These are phyloP conservation scores for Diaporthe citriasiana DNA, from an alignment of 2,329 filamentous ascomycete species.

Conservation along the genomic window DNA sequence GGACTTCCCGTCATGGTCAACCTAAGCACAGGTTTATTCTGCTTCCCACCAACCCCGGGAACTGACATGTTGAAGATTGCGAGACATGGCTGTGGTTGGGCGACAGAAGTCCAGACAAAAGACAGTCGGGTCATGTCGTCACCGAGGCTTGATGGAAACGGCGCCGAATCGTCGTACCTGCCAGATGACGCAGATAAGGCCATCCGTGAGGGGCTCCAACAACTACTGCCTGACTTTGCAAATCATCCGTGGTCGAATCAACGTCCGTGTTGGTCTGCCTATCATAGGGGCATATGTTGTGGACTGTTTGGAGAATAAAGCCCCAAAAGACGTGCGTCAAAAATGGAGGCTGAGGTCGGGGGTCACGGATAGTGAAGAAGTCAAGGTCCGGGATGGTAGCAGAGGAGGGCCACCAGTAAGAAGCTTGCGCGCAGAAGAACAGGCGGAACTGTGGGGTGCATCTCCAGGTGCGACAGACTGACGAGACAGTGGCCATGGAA, in stretches of 20 bases:
- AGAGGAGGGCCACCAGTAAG: not conserved
- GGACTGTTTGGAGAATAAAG: slow-evolving; percentile 23
- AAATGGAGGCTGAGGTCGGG: not conserved
- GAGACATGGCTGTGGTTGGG: not conserved
- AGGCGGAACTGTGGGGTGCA: not conserved
- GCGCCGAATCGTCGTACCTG: not conserved
- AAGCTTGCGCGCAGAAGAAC: not conserved
- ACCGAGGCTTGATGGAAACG: not conserved
- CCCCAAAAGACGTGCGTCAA: not conserved
- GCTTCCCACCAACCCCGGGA: not conserved
- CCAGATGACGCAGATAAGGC: slow-evolving; percentile 4
- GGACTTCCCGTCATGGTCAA: not conserved
- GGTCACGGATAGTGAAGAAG: too few relatives aligned
- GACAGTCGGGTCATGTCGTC: slow-evolving; percentile 45
- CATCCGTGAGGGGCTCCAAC: not conserved
- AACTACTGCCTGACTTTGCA: slow-evolving; percentile 13
- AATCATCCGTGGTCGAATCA: not conserved
- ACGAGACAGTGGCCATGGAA: not conserved
- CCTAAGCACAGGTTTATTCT: not conserved
- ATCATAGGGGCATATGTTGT: not conserved
- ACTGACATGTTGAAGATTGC: not conserved
- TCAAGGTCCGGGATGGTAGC: not conserved
- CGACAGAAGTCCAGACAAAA: slow-evolving; percentile 55
- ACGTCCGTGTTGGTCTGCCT: slow-evolving; percentile 8
- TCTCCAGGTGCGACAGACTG: not conserved